A percentile compares a stretch with the other conserved stretches of the same genome.
Conservation (phyloP, 306 rosid species). For the Vicia sativa region DNA sequence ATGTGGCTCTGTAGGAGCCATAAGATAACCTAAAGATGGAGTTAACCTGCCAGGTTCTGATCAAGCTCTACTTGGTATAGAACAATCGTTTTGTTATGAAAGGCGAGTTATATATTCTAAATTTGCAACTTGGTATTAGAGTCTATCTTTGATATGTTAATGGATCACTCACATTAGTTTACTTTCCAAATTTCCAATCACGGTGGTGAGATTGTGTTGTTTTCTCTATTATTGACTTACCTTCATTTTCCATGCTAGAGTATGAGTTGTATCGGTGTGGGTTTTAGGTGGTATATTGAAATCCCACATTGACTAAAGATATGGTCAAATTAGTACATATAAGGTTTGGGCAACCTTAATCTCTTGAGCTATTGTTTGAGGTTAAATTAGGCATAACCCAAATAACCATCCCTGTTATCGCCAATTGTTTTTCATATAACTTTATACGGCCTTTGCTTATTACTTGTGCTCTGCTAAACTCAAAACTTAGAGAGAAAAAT, state of each 20-base stretch:
- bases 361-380: too few species aligned
- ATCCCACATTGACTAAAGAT: background rate
- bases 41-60: too few species aligned
- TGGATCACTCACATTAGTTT: background rate
- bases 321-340: background rate
- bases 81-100: background rate
- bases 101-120: background rate
- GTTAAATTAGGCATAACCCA: too few species aligned
- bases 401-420: background rate
- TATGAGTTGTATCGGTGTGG: background rate
- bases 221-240: background rate
- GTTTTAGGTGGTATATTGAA: background rate
- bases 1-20: too few species aligned
- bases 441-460: constrained; percentile 4
- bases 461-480: background rate
- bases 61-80: too few species aligned
- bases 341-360: background rate
- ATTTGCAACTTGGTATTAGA: background rate
- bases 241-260: background rate
- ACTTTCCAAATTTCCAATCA: background rate
- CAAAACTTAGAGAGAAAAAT: background rate
- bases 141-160: background rate
- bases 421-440: background rate
- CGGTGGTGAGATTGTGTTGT: background rate
- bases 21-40: too few species aligned